Percentiles rank a stretch among this genome's conserved stretches.
These are phyloP conservation scores for Aspergillus unguis DNA, from an alignment of 2,329 filamentous ascomycete species.

Conservation along the genomic window DNA sequence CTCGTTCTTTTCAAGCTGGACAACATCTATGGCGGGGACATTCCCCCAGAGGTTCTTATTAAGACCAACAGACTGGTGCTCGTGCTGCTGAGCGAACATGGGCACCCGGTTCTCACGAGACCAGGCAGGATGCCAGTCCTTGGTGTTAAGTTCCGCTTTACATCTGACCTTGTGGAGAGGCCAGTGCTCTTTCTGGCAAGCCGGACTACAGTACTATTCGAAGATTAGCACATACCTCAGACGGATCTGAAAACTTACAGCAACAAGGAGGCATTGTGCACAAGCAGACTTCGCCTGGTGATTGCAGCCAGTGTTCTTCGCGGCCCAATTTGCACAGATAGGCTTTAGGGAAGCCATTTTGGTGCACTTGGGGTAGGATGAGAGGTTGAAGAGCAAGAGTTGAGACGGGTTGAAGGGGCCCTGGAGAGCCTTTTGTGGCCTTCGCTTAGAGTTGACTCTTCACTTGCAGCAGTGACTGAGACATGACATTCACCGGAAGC, in stretches of 20 bases:
- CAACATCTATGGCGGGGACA: conserved; percentile 40
- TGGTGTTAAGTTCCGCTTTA: neutral
- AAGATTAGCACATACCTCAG: neutral
- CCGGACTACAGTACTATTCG: conserved; percentile 7
- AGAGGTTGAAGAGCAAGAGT: neutral
- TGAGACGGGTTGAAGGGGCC: neutral
- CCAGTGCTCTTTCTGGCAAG: conserved; percentile 12
- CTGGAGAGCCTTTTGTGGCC: no score
- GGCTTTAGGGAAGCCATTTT: neutral
- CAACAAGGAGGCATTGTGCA: conserved; percentile 1
- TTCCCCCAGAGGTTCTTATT: conserved; percentile 43
- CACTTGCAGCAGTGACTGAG: no score
- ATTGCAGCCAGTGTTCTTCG: neutral
- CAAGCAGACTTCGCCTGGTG: neutral
- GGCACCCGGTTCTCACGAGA: neutral
- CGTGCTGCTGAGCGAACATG: neutral
- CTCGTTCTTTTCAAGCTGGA: conserved; percentile 33
- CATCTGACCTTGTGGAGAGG: conserved; percentile 1
- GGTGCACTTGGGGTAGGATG: neutral
- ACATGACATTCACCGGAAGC: no score
- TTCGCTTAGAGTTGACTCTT: no score
- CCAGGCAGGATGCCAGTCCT: conserved; percentile 7
- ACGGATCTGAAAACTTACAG: neutral
- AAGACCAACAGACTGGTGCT: neutral
- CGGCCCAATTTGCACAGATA: neutral